A percentile compares a stretch with the other conserved stretches of the same genome.
Conservation (phyloP, 768 basidiomycete species). For the Leccinum uliginosum region DNA sequence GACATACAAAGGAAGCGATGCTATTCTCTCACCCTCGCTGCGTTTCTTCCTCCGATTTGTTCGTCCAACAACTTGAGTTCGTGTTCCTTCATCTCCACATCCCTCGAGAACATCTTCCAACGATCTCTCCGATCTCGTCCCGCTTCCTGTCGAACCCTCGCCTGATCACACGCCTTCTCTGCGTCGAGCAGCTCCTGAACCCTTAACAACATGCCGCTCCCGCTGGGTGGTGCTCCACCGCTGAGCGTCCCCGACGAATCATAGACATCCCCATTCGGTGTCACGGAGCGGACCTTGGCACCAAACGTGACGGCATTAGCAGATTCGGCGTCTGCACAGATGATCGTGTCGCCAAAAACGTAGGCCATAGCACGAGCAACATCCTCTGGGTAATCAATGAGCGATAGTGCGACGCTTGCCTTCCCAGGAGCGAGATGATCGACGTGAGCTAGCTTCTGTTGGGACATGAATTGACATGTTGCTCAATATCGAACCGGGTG, state of each 20-base stretch:
- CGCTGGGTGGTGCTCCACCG: conserved; percentile 82
- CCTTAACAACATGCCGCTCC: conserved; percentile 68
- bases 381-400: conserved; percentile 78
- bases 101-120: conserved; percentile 58
- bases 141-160: conserved; percentile 40
- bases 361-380: conserved; percentile 87
- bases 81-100: conserved; percentile 88
- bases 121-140: conserved; percentile 50
- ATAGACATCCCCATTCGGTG: conserved; percentile 92
- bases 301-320: conserved; percentile 88
- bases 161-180: conserved; percentile 54
- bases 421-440: conserved; percentile 70
- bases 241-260: conserved; percentile 93
- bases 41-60: conserved; percentile 86
- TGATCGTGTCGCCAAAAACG: conserved; percentile 89
- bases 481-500: neutral
- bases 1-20: neutral
- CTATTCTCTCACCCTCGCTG: conserved; percentile 61
- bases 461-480: neutral
- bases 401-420: conserved; percentile 81
- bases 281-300: conserved; percentile 72
- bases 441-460: conserved; percentile 74
- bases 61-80: conserved; percentile 78
- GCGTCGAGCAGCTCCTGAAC: conserved; percentile 78
- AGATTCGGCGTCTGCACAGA: conserved; percentile 84